Percentiles rank a stretch among this genome's conserved stretches.
phyloP scores from a whole-genome alignment of 306 rosid genomes.

The Glycyrrhiza uralensis region DNA sequence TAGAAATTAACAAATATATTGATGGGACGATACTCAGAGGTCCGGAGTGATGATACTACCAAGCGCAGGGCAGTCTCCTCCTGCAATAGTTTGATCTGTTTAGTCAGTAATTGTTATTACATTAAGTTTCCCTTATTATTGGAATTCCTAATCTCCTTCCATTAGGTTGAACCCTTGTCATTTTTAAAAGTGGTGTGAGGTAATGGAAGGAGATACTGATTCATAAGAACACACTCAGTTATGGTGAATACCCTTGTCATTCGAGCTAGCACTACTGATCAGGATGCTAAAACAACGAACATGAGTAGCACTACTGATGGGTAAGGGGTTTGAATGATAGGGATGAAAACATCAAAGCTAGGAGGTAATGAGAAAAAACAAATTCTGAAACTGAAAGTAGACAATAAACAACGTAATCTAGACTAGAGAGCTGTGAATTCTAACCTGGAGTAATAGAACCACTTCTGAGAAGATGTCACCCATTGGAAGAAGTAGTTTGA shows the following conservation, averaged over 20 bases:
- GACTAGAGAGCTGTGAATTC: slow-evolving; percentile 15
- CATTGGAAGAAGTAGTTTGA: slow-evolving; percentile 90
- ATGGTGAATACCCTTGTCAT: not conserved
- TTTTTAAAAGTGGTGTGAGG: not conserved
- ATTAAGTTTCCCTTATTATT: not conserved
- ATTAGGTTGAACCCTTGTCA: not conserved
- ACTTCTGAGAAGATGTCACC: slow-evolving; percentile 87
- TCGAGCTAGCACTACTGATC: not conserved
- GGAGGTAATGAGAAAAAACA: not conserved
- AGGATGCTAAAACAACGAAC: slow-evolving; percentile 7
- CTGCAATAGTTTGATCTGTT: slow-evolving; percentile 39
- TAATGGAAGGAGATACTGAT: too few species aligned
- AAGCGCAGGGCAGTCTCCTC: slow-evolving; percentile 86
- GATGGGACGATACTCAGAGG: slow-evolving; percentile 81
- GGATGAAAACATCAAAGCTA: not conserved
- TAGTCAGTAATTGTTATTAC: not conserved
- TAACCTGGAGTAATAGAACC: slow-evolving; percentile 82
- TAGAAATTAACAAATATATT: slow-evolving; percentile 75
- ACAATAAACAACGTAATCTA: not conserved
- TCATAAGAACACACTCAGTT: not conserved
- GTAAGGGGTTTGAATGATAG: not conserved
- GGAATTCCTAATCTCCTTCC: not conserved
- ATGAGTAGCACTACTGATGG: not conserved
- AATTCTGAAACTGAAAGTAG: not conserved
- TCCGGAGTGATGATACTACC: slow-evolving; percentile 62